Evolutionary conservation across 2,329 filamentous ascomycete species (phyloP), one percentile per base, ranked within the genome.

Genomic region (Exserohilum turcica): DNA sequence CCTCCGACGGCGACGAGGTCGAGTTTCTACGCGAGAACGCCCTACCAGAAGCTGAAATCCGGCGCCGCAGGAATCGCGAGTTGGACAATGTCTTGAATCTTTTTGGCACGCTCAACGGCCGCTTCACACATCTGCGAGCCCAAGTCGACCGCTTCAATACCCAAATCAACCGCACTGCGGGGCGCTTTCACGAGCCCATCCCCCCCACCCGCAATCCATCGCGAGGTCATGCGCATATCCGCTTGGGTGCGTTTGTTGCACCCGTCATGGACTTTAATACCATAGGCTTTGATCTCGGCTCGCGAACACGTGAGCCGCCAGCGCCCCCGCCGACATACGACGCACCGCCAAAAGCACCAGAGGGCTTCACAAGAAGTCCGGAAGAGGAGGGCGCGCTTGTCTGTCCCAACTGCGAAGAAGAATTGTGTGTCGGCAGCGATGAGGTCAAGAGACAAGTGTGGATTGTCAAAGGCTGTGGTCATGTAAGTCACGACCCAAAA

Each of bases 381-480:
- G 83, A 79, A 33, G 87, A 91, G 31, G 86, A 91, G 13, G 83
- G 89, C 32, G 80, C 89, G 0, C 82, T 93, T 2, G 81, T 96
- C 1, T 99, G 94, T 71, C 90, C 93, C 0, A 90, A 90, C 53
- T 99, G 94, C 65, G 87, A 89, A 15, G 83, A 90, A 53, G 93
- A 97, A 75, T 78, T 99, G 13, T 89, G 91, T 5, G 86, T 88
- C 44, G 89, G 92, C 12, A 85, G 85, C 0, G 79, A 81, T 18
- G 79, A 83, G 24, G 71, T 79, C 29, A 92, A 96, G 74, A 87
- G 90, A 68, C 89, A 96, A 66, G 93, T 97, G 57, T 97, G 92
- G 92, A 88, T 94, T 0, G 82, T 94, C 31, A 96, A 92, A 75
- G 83, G 83, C 45, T 99, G 94, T 72, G 94, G 94, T 60, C 94